A percentile compares a stretch with the other conserved stretches of the same genome.
Conservation (phyloP, 768 basidiomycete genomes). For the Collybiopsis luxurians region DNA sequence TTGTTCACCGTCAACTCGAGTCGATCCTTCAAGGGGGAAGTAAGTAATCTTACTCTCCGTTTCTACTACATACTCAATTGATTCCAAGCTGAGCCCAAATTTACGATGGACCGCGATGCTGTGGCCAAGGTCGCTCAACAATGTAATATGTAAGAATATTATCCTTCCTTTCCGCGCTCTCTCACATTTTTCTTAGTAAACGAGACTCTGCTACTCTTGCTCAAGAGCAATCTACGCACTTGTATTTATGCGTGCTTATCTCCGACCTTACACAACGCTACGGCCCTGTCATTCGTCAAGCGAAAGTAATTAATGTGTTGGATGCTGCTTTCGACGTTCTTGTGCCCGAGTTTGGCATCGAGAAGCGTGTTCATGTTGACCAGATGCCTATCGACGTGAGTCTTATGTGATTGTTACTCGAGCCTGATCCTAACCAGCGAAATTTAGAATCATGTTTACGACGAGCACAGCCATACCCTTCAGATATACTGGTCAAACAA, state of each 20-base stretch:
- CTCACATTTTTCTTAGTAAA: constrained; percentile 50
- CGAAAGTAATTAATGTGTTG: constrained; percentile 93
- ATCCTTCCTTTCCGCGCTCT: constrained; percentile 3
- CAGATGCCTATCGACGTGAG: constrained; percentile 97
- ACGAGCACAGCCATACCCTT: constrained; percentile 89
- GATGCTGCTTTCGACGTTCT: constrained; percentile 97
- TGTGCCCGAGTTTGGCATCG: constrained; percentile 96
- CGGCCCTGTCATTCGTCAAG: constrained; percentile 93
- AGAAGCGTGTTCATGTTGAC: constrained; percentile 98
- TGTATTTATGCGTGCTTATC: constrained; percentile 93
- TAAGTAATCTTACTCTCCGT: constrained; percentile 26
- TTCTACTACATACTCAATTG: constrained; percentile 7
- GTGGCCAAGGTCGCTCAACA: constrained; percentile 98
- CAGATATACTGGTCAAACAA: constrained; percentile 95
- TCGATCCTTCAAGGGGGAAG: constrained; percentile 74
- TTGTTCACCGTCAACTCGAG: constrained; percentile 96
- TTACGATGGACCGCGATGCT: constrained; percentile 96
- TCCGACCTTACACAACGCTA: constrained; percentile 92
- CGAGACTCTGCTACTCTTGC: constrained; percentile 89
- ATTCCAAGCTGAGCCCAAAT: constrained; percentile 70
- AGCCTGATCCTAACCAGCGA: neutral
- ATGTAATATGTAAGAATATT: constrained; percentile 80
- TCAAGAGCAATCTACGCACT: constrained; percentile 93
- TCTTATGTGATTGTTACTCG: constrained; percentile 4
- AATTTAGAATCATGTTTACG: constrained; percentile 86